phyloP scores from a whole-genome alignment of 164 flowering plant genomes.

The Stephania yunnanensis region DNA sequence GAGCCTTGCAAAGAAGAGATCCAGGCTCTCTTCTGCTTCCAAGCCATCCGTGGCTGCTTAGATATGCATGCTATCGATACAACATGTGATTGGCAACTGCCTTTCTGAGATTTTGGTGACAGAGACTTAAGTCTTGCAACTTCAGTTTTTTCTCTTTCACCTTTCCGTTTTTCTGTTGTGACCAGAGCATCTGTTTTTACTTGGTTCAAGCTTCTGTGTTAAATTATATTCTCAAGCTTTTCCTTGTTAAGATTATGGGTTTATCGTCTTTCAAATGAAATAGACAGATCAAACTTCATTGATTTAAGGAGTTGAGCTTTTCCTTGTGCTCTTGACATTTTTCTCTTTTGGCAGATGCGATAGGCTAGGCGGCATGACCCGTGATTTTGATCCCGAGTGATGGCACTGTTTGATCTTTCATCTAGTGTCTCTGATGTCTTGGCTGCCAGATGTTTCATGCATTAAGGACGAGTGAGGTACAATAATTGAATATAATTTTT shows the following conservation, averaged over 20 bases:
- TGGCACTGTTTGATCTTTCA: background rate
- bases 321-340: too few relatives aligned
- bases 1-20: conserved; percentile 59
- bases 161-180: background rate
- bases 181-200: background rate
- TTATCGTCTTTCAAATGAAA: background rate
- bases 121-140: background rate
- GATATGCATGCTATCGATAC: background rate
- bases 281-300: background rate
- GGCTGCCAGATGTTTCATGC: too few relatives aligned
- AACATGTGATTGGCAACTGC: background rate
- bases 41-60: conserved; percentile 53
- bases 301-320: background rate
- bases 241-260: background rate
- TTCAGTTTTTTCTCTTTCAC: background rate
- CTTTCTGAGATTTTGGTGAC: background rate
- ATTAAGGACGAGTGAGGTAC: too few relatives aligned
- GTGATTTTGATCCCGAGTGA: too few relatives aligned
- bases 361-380: too few relatives aligned
- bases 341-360: too few relatives aligned
- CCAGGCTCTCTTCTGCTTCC: conserved; percentile 52
- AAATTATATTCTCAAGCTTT: background rate
- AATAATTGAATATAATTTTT: too few relatives aligned
- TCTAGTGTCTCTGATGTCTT: background rate
- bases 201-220: background rate